phyloP scores from a whole-genome alignment of 108 stramenopile species.

The Cylindrotheca fusiformis region DNA sequence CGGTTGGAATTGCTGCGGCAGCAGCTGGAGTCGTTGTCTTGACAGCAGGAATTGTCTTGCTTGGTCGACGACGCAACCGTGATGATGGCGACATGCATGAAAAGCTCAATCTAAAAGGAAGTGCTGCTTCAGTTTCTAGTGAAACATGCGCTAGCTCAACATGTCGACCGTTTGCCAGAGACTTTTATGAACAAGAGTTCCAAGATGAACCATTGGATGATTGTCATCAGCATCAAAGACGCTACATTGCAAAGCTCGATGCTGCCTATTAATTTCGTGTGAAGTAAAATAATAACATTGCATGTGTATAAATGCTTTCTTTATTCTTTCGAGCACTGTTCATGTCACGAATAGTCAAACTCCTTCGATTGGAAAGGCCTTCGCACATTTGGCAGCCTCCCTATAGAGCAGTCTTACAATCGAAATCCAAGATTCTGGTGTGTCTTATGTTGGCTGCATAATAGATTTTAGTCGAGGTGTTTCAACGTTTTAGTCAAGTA shows the following conservation, averaged over 20 bases:
- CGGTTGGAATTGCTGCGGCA: slow-evolving; percentile 23
- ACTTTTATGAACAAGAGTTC: slow-evolving; percentile 17
- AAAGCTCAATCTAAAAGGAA: slow-evolving; percentile 9
- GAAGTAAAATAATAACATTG: neutral
- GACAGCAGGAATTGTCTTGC: slow-evolving; percentile 20
- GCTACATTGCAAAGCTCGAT: neutral
- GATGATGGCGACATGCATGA: slow-evolving; percentile 3
- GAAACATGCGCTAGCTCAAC: slow-evolving; percentile 23
- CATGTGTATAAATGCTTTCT: neutral
- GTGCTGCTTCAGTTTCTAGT: slow-evolving; percentile 19
- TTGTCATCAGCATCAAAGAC: slow-evolving; percentile 5
- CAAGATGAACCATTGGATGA: slow-evolving; percentile 30
- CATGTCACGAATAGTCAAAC: slow-evolving; percentile 1
- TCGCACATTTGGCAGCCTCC: too few relatives aligned
- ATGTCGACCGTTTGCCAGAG: slow-evolving; percentile 4
- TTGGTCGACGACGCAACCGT: slow-evolving; percentile 1
- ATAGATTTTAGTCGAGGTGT: too few relatives aligned
- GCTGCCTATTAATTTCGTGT: neutral
- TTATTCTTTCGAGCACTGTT: neutral
- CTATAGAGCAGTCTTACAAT: too few relatives aligned
- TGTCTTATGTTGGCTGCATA: too few relatives aligned
- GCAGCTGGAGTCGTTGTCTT: slow-evolving; percentile 37
- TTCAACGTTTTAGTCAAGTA: too few relatives aligned
- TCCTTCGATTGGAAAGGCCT: neutral
- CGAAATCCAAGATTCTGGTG: too few relatives aligned